Evolutionary conservation across 495 filamentous ascomycete species (phyloP).

Genomic region (Pseudoneurospora amorphoporcata): DNA sequence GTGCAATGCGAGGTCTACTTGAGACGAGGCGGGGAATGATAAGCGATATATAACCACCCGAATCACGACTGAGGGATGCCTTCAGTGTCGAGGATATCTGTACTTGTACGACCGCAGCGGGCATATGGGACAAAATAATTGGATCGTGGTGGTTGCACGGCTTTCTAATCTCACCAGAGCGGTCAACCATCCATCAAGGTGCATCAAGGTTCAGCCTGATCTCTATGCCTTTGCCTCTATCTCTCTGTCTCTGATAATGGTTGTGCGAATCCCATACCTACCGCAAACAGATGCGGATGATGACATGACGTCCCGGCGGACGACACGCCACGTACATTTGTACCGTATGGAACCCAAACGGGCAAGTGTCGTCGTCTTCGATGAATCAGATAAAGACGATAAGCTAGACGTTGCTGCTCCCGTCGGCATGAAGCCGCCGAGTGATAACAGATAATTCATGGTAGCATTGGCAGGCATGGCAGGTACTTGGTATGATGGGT

Average conservation of each 20-base stretch:
- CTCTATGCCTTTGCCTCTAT: neutral
- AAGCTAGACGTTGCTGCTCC: neutral
- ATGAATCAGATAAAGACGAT: neutral
- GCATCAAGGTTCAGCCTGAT: neutral
- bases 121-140: neutral
- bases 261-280: neutral
- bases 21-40: neutral
- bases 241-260: neutral
- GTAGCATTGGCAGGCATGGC: neutral
- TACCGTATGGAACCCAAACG: neutral
- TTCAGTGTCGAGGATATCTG: neutral
- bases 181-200: neutral
- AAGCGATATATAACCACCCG: neutral
- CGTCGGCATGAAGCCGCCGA: neutral
- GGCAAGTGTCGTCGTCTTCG: neutral
- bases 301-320: neutral
- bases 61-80: neutral
- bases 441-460: neutral
- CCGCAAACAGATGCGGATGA: neutral
- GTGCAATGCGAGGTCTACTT: neutral
- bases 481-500: neutral
- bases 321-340: neutral
- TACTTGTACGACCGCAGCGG: neutral
- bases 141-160: neutral
- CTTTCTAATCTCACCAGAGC: neutral